Conservation (phyloP, 805 yeast species). For the Sugiyamaella mastotermitis region DNA sequence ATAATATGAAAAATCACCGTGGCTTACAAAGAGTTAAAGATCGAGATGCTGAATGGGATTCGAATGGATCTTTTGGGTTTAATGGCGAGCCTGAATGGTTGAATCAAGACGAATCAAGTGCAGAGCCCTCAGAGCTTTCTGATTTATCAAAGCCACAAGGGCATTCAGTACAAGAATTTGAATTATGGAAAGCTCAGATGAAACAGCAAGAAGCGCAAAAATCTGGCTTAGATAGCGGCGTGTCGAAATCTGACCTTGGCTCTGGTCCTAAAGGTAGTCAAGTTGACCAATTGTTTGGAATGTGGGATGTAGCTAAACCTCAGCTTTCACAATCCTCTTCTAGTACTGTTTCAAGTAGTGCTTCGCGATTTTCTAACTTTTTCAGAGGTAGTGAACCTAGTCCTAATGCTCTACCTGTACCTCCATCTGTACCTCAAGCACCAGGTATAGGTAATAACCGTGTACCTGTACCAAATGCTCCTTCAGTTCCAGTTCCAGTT, state of each 20-base stretch:
- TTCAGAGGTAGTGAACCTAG: conserved; percentile 10
- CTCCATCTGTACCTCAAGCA: not conserved
- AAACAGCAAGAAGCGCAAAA: conserved; percentile 19
- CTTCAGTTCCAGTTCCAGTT: not conserved
- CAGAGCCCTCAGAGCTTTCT: not conserved
- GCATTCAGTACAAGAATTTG: conserved; percentile 27
- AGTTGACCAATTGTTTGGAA: conserved; percentile 20
- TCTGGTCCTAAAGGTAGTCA: conserved; percentile 1
- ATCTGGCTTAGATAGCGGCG: conserved; percentile 20
- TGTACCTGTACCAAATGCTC: not conserved
- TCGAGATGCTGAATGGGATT: not conserved
- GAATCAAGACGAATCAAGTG: not conserved
- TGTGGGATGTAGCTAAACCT: conserved; percentile 13
- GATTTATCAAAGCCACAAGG: conserved; percentile 3
- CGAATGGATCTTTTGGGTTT: too few relatives aligned
- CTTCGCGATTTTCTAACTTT: conserved; percentile 18
- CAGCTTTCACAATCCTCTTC: not conserved
- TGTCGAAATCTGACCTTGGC: conserved; percentile 1
- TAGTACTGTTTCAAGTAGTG: conserved; percentile 1
- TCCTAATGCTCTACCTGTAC: not conserved
- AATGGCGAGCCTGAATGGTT: conserved; percentile 3
- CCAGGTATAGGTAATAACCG: not conserved
- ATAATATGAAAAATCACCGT: not conserved
- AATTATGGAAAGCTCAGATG: conserved; percentile 29
- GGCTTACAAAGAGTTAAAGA: not conserved